Conservation (phyloP, 202 grass and related monocot genomes). For the Musa balbisiana region DNA sequence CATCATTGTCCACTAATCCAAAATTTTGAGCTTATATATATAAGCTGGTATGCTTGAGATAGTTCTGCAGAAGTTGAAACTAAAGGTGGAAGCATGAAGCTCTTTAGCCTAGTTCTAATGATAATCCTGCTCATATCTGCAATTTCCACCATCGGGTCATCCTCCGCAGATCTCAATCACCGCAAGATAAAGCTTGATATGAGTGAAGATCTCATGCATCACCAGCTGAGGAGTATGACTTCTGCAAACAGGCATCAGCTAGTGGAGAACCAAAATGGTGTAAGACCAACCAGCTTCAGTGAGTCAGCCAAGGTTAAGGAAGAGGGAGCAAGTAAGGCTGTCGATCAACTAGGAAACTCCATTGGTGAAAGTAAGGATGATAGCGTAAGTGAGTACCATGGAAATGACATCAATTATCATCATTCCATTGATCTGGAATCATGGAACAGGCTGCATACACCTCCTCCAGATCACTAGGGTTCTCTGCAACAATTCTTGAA, state of each 20-base stretch:
- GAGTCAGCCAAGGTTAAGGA: neutral
- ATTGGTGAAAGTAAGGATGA: neutral
- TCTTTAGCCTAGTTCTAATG: neutral
- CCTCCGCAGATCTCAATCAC: neutral
- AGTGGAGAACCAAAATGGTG: neutral
- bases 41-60: neutral
- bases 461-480: neutral
- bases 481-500: too few species aligned
- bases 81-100: neutral
- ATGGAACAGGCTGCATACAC: neutral
- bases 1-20: too few species aligned
- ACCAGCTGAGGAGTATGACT: neutral
- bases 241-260: neutral
- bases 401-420: neutral
- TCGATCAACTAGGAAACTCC: too few species aligned
- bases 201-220: neutral
- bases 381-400: neutral
- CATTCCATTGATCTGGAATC: neutral
- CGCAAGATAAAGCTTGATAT: neutral
- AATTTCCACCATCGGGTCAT: neutral
- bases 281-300: neutral
- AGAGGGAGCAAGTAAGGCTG: neutral
- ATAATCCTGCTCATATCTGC: neutral
- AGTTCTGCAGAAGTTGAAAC: neutral
- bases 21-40: neutral